Evolutionary conservation across 805 yeast genomes (phyloP), one percentile per base, ranked within the genome.

Genomic region (Cyberlindnera maclurae): DNA sequence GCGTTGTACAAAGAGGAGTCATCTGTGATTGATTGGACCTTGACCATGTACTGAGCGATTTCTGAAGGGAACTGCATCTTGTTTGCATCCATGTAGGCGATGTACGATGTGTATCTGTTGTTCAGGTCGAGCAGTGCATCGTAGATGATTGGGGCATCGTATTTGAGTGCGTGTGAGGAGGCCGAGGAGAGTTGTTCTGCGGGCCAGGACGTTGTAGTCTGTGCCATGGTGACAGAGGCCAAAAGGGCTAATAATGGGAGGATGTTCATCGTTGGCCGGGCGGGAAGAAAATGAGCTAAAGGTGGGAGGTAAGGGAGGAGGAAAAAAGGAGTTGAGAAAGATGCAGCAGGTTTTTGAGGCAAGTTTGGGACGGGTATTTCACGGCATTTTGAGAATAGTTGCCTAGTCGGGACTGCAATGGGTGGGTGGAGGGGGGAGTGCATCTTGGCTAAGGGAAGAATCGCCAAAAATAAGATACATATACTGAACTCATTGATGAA

Each of bases 1-100:
- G 53, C 62, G 5, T 46, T 34, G 37, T 47, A 36, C 15, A 64
- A 34, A 26, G 53, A 50, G 1, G 49, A 45, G 8, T 56, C 56
- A 4, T 53, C 49, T 9, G 51, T 42, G 4, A 61, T 38, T 2
- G 51, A 44, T 4, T 53, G 59, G 13, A 63, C 26, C 24, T 54
- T 58, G 27, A 52, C 51, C 37, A 62, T 55, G 42, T 64, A 65
- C 38, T 63, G 54, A 4, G 57, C 59, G 5, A 64, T 41, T 2
- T 39, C 52, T 36, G 59, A 58, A n/a, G 70, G 70, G 29, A 63
- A 49, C 4, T 50, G 44, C 47, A 62, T 49, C 4, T 30, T 15
- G n/a, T 55, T 42, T 3, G 36, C 38, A 15, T 43, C 50, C 58
- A 55, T 55, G 33, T 41, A 51, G 9, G 41, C 30, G n/a, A 47